A percentile compares a stretch with the other conserved stretches of the same genome.
Conservation (phyloP, 1,284 basidiomycete genomes). For the Erythrobasidium hasegawianum region DNA sequence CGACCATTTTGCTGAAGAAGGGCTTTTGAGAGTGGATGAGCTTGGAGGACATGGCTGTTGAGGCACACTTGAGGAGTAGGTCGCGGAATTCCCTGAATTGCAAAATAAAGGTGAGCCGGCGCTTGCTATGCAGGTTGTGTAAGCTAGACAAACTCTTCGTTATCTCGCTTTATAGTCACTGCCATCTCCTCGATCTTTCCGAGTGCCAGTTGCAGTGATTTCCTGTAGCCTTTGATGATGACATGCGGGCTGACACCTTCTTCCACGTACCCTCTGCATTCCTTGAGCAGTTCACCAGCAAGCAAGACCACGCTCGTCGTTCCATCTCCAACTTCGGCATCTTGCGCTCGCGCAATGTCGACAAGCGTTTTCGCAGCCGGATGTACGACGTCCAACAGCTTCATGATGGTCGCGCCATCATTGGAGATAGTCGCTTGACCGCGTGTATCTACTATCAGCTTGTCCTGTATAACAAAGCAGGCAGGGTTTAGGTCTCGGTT, state of each 20-base stretch:
- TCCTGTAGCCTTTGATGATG: constrained; percentile 93
- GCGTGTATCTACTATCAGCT: constrained; percentile 33
- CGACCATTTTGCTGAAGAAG: constrained; percentile 98
- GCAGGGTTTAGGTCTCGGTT: constrained; percentile 85
- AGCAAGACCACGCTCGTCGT: constrained; percentile 99
- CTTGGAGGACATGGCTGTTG: constrained; percentile 99
- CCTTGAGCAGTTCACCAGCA: constrained; percentile 92
- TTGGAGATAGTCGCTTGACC: constrained; percentile 99
- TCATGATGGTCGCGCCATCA: constrained; percentile 94
- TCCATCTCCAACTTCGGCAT: constrained; percentile 98
- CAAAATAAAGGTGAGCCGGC: not conserved
- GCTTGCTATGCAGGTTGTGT: not conserved
- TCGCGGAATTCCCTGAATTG: constrained; percentile 76
- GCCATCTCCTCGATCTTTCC: constrained; percentile 86
- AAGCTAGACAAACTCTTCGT: constrained; percentile 67
- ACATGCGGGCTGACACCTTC: constrained; percentile 97
- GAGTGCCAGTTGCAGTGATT: constrained; percentile 79
- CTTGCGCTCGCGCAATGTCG: constrained; percentile 89
- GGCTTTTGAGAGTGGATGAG: constrained; percentile 98
- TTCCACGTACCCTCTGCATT: constrained; percentile 86
- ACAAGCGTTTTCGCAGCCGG: constrained; percentile 78
- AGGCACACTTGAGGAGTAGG: constrained; percentile 90
- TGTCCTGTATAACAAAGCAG: constrained; percentile 5
- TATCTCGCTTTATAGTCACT: constrained; percentile 80
- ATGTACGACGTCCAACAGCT: constrained; percentile 75